Evolutionary conservation across 2,329 filamentous ascomycete species (phyloP).

Genomic region (Huntiella omanensis): DNA sequence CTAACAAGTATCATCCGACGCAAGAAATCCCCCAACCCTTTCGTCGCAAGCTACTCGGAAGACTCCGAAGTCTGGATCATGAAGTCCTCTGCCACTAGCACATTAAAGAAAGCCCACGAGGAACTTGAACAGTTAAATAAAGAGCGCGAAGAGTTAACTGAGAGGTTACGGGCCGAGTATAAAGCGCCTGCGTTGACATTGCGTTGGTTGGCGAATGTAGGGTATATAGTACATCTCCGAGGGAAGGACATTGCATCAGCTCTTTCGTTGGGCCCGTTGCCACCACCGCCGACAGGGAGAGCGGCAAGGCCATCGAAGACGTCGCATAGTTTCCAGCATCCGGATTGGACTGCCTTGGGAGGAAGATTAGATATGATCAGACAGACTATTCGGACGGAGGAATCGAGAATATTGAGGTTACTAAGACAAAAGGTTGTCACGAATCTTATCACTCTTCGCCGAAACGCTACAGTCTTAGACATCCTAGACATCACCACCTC

Average conservation of each 20-base stretch:
- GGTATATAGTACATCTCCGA: slow-evolving; percentile 80
- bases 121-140: slow-evolving; percentile 40
- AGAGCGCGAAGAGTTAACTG: slow-evolving; percentile 42
- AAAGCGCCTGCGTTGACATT: slow-evolving; percentile 49
- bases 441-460: slow-evolving; percentile 69
- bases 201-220: slow-evolving; percentile 70
- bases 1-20: slow-evolving; percentile 13
- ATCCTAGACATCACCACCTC: slow-evolving; percentile 82
- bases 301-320: slow-evolving; percentile 63
- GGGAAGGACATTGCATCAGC: slow-evolving; percentile 43
- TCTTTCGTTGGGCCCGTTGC: slow-evolving; percentile 14
- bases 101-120: slow-evolving; percentile 47
- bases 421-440: slow-evolving; percentile 60
- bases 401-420: slow-evolving; percentile 57
- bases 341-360: slow-evolving; percentile 71
- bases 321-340: slow-evolving; percentile 67
- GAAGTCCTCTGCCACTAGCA: slow-evolving; percentile 47
- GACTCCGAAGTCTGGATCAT: slow-evolving; percentile 45
- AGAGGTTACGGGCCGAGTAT: slow-evolving; percentile 42
- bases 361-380: slow-evolving; percentile 60
- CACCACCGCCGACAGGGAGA: slow-evolving; percentile 13
- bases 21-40: slow-evolving; percentile 26
- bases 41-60: slow-evolving; percentile 39
- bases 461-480: slow-evolving; percentile 80
- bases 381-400: slow-evolving; percentile 62